Percentiles rank a stretch among this genome's conserved stretches.
Evolutionary conservation across 2,329 filamentous ascomycete species (phyloP).

Genomic region (Monosporascus sp.): DNA sequence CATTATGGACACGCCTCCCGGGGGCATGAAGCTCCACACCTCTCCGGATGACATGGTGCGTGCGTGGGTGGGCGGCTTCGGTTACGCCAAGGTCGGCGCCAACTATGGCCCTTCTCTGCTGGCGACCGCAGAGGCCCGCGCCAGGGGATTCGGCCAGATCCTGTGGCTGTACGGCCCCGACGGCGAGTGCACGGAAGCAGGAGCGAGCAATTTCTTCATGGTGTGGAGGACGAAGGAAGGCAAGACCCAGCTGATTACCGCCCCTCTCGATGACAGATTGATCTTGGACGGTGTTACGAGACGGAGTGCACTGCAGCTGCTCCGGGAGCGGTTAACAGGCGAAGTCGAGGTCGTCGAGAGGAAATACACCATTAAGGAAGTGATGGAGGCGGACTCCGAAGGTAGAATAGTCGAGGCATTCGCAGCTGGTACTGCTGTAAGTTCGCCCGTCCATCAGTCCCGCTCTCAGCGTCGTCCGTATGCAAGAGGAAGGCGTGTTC

Average conservation of each 20-base stretch:
- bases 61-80: conserved; percentile 90
- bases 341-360: conserved; percentile 72
- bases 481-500: not conserved
- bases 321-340: conserved; percentile 53
- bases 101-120: conserved; percentile 86
- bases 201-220: conserved; percentile 88
- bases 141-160: conserved; percentile 77
- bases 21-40: conserved; percentile 70
- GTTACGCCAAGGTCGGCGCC: conserved; percentile 85
- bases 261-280: conserved; percentile 73
- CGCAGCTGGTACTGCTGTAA: conserved; percentile 77
- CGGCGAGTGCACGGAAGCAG: conserved; percentile 80
- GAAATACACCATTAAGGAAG: conserved; percentile 74
- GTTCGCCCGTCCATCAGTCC: conserved; percentile 26
- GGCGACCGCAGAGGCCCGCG: conserved; percentile 69
- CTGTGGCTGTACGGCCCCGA: conserved; percentile 86
- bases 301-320: conserved; percentile 70
- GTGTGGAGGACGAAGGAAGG: conserved; percentile 66
- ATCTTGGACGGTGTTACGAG: conserved; percentile 89
- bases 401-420: conserved; percentile 80
- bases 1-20: conserved; percentile 43
- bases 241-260: conserved; percentile 69
- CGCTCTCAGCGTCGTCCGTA: not conserved
- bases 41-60: conserved; percentile 77
- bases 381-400: conserved; percentile 66